Percentiles rank a stretch among this genome's conserved stretches.
These are phyloP conservation scores for Phalaenopsis equestris DNA, from an alignment of 106 monocot species.

Conservation along the genomic window DNA sequence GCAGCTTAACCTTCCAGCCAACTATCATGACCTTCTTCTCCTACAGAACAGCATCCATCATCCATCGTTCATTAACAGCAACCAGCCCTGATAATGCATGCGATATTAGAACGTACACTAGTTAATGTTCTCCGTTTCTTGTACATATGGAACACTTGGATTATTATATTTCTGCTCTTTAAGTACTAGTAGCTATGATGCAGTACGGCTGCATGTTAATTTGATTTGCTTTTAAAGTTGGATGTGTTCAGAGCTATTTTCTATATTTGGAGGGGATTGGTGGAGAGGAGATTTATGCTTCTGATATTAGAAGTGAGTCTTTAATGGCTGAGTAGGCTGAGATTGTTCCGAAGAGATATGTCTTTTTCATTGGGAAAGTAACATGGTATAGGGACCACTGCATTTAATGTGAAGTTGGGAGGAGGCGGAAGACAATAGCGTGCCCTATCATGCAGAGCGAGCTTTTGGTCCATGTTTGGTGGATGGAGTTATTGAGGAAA, in stretches of 20 bases:
- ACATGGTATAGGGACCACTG: slow-evolving; percentile 3
- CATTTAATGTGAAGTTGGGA: not conserved
- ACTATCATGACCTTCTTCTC: slow-evolving; percentile 37
- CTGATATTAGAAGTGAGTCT: not conserved
- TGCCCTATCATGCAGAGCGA: not conserved
- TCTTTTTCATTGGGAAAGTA: slow-evolving; percentile 1
- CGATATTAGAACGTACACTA: not conserved
- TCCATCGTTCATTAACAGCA: slow-evolving; percentile 26
- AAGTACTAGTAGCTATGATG: not conserved
- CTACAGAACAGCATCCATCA: slow-evolving; percentile 70
- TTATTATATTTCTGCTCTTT: not conserved
- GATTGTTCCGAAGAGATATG: slow-evolving; percentile 2
- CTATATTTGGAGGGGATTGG: not conserved
- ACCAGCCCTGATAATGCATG: slow-evolving; percentile 18
- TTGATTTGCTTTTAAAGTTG: not conserved
- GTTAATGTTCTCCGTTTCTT: not conserved
- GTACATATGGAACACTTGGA: not conserved
- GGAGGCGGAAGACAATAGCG: not conserved
- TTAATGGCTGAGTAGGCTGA: not conserved
- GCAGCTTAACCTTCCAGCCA: slow-evolving; percentile 26
- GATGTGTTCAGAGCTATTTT: not conserved
- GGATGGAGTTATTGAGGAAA: slow-evolving; percentile 4
- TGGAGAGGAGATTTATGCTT: not conserved
- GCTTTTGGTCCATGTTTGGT: slow-evolving; percentile 1
- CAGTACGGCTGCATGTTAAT: not conserved